phyloP scores from a whole-genome alignment of 495 filamentous ascomycete species.

The Penicillium cosmopolitanum region DNA sequence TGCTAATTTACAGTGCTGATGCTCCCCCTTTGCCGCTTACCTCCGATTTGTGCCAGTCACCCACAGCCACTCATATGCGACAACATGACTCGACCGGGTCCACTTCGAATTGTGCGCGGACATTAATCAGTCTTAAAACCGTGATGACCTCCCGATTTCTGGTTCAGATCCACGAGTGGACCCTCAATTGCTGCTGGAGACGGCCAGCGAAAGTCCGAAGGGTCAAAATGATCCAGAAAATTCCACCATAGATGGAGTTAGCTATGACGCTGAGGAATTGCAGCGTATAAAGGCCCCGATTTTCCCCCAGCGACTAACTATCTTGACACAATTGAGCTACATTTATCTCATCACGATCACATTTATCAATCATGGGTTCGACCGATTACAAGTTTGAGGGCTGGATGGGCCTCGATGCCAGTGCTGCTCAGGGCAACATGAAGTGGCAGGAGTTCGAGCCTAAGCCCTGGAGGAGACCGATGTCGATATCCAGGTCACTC shows the following conservation, averaged over 20 bases:
- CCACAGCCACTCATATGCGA: background rate
- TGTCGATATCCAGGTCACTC: conserved; percentile 55
- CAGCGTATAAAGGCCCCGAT: background rate
- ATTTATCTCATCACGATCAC: background rate
- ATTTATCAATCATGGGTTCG: conserved; percentile 41
- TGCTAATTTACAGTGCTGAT: conserved; percentile 1
- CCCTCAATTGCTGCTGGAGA: conserved; percentile 51
- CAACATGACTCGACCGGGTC: background rate
- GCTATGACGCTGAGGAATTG: background rate
- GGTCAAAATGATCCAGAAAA: background rate
- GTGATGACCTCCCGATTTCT: conserved; percentile 20
- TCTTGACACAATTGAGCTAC: conserved; percentile 20
- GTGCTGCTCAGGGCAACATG: conserved; percentile 73
- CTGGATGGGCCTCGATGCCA: conserved; percentile 72
- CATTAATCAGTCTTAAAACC: conserved; percentile 18
- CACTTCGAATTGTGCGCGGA: conserved; percentile 13
- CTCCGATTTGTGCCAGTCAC: background rate
- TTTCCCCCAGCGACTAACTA: background rate
- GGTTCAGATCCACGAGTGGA: conserved; percentile 18
- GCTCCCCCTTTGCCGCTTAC: background rate
- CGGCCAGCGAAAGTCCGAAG: too few relatives aligned
- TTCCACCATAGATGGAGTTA: background rate
- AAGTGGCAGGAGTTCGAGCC: conserved; percentile 76
- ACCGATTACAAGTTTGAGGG: conserved; percentile 73
- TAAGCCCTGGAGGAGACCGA: conserved; percentile 82